Conservation (phyloP, 345 rosid genomes). For the Populus pruinosa region DNA sequence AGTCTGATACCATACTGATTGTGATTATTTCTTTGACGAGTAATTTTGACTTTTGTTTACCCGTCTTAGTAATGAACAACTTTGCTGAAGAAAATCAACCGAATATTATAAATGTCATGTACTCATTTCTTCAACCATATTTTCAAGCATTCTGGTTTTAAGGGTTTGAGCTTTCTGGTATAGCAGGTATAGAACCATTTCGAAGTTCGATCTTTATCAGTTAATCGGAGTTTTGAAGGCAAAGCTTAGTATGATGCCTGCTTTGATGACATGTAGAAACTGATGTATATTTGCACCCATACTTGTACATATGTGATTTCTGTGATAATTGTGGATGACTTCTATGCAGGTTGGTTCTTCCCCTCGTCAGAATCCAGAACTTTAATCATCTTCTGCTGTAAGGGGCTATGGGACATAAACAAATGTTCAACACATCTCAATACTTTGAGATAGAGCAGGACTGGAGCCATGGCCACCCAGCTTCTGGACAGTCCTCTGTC, state of each 20-base stretch:
- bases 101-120: neutral
- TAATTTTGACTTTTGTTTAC: neutral
- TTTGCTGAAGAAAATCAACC: neutral
- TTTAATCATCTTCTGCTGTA: neutral
- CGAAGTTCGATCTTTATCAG: neutral
- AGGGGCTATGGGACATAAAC: conserved; percentile 23
- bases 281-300: neutral
- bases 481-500: conserved; percentile 2
- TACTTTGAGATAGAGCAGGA: conserved; percentile 12
- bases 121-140: neutral
- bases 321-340: neutral
- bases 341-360: conserved; percentile 14
- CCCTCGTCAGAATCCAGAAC: neutral
- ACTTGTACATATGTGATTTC: neutral
- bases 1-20: neutral
- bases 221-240: neutral
- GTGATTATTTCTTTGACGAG: neutral
- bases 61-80: neutral
- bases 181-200: neutral
- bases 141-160: neutral
- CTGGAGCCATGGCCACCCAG: conserved; percentile 1
- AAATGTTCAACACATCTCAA: conserved; percentile 4
- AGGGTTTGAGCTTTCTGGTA: neutral
- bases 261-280: neutral
- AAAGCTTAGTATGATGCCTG: neutral